Percentiles rank a stretch among this genome's conserved stretches.
These are phyloP conservation scores for Aspergillus sp. DNA, from an alignment of 2,329 filamentous ascomycete genomes.

Conservation along the genomic window DNA sequence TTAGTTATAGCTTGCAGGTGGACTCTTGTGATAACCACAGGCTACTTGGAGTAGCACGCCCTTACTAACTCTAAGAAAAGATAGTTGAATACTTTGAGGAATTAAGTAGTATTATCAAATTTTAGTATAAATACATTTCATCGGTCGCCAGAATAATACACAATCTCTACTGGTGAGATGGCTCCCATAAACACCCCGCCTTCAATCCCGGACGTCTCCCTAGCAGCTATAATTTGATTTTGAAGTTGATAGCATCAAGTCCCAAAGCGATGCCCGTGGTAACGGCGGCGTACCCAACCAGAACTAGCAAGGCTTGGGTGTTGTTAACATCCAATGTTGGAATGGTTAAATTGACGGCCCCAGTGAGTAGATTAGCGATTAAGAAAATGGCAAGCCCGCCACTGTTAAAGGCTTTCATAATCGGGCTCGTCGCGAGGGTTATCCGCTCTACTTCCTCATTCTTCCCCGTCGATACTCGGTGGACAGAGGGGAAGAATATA, in stretches of 20 bases:
- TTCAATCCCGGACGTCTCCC: too few relatives aligned
- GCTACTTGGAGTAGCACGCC: too few relatives aligned
- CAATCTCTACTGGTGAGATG: too few relatives aligned
- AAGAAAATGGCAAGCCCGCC: conserved; percentile 87
- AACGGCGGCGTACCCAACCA: conserved; percentile 69
- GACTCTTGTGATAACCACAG: too few relatives aligned
- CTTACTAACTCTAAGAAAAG: too few relatives aligned
- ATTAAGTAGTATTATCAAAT: too few relatives aligned
- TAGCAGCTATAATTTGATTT: conserved; percentile 27
- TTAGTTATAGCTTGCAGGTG: too few relatives aligned
- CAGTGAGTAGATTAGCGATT: conserved; percentile 84
- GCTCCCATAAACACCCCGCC: too few relatives aligned
- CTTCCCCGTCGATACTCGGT: conserved; percentile 56
- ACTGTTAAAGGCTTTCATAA: conserved; percentile 82
- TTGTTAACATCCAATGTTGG: conserved; percentile 73
- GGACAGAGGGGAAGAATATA: conserved; percentile 71
- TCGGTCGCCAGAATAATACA: too few relatives aligned
- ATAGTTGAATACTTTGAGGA: too few relatives aligned
- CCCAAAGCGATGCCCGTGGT: conserved; percentile 64
- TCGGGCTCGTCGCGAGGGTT: conserved; percentile 69
- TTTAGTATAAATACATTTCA: too few relatives aligned
- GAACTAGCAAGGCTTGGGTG: conserved; percentile 66
- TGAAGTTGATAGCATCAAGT: conserved; percentile 33
- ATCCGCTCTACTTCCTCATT: conserved; percentile 64
- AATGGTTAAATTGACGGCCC: conserved; percentile 81